These are phyloP conservation scores for Macrophomina pseudophaseolina DNA, from an alignment of 2,329 filamentous ascomycete species.

Conservation along the genomic window DNA sequence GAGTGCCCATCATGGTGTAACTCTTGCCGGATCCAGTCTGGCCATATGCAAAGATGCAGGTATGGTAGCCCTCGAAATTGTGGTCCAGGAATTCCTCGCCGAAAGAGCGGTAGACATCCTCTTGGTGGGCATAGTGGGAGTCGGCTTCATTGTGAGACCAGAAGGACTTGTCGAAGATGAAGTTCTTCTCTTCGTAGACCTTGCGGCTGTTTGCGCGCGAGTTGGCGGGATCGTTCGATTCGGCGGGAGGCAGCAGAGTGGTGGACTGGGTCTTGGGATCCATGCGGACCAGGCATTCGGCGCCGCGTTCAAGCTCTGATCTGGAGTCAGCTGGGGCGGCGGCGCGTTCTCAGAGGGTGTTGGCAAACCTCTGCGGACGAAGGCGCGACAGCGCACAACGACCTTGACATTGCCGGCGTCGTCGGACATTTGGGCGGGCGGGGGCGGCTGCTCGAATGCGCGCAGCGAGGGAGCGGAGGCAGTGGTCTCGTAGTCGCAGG, in stretches of 20 bases:
- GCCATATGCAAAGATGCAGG: slow-evolving; percentile 97
- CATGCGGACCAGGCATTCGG: slow-evolving; percentile 90
- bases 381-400: slow-evolving; percentile 55
- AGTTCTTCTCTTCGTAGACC: slow-evolving; percentile 82
- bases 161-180: slow-evolving; percentile 97
- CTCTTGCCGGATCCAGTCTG: slow-evolving; percentile 98
- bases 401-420: slow-evolving; percentile 58
- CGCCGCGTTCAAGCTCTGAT: slow-evolving; percentile 78
- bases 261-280: slow-evolving; percentile 85
- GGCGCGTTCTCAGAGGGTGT: neutral
- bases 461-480: slow-evolving; percentile 53
- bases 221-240: slow-evolving; percentile 50
- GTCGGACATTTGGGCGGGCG: slow-evolving; percentile 40
- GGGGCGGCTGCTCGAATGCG: slow-evolving; percentile 42
- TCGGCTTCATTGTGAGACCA: slow-evolving; percentile 88
- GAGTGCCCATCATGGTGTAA: slow-evolving; percentile 95
- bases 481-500: slow-evolving; percentile 36
- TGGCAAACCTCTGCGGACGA: slow-evolving; percentile 50
- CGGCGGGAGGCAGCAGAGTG: slow-evolving; percentile 72
- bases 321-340: slow-evolving; percentile 32
- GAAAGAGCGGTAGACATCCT: slow-evolving; percentile 90
- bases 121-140: slow-evolving; percentile 86
- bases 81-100: slow-evolving; percentile 98
- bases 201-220: slow-evolving; percentile 70
- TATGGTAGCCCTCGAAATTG: slow-evolving; percentile 99